Evolutionary conservation across 305 asterid genomes (phyloP), one percentile per base, ranked within the genome.

Genomic region (Rubia balearica): DNA sequence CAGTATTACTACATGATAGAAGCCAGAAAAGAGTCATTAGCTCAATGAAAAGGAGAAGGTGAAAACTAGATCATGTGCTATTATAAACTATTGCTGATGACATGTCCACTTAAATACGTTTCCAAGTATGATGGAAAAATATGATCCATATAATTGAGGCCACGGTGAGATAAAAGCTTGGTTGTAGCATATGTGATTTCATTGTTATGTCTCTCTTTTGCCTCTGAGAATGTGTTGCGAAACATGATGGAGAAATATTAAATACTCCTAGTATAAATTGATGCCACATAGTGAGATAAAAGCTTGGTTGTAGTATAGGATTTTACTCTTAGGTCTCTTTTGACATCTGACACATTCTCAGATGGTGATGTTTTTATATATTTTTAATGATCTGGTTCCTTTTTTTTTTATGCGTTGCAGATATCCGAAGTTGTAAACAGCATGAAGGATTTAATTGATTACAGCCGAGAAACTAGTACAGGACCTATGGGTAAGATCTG

Each of bases 371-470:
- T 36, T 14, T 33, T 21, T n/a, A 33, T 21, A 19, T 27, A 63
- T 60, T 17, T 5, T 53, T 8, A 17, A n/a, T 46, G 12, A 16
- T 62, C 55, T 6, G 60, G 1, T 60, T 12, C 17, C 27, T 68
- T 46, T 19, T 53, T 5, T 67, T n/a, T n/a, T n/a, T n/a, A 64
- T 38, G 68, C 73, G 62, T 70, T 75, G 74, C 88, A 86, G 90
- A 86, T 81, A 77, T 80, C 87, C 11, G 90, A 86, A 68, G 82
- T 85, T 75, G 88, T 82, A 63, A 84, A 81, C 81, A 74, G 83
- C 75, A 86, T 84, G 88, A 82, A 82, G 61, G 87, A 82, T 79
- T 77, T 84, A 67, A 80, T 86, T 73, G 84, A 80, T 75, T 82
- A 78, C 78, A 84, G 84, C 79, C 80, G 76, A 69, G 81, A 84